Base-by-base conservation (phyloP, 2,329 filamentous ascomycete genomes). In the Purpureocillium lavendulum region DNA sequence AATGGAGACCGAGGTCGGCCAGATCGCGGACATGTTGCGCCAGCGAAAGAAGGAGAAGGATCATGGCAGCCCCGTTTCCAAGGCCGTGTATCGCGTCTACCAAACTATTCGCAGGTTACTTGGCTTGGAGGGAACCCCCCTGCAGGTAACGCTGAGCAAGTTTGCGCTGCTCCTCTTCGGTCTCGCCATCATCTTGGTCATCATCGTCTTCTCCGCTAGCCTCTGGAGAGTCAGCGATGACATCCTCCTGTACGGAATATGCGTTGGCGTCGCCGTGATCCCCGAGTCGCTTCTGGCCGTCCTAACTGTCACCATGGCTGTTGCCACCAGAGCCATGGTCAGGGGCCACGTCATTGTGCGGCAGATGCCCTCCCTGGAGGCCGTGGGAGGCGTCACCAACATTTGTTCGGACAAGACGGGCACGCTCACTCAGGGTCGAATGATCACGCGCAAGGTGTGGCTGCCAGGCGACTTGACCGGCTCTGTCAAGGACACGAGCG, bases 71-170 rank as follows among this genome's bases (percentile, higher is more conserved):
- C 62, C 75, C 50, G 65, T 76, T 35, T 57, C 56, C 48, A 58
- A 64, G 34, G 58, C 63, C 24, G 53, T 67, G 46, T 65, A 66
- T 50, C 65, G 64, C 41, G 61, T 59, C 45, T 65, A 65, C 43
- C 61, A 63, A 41, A 64, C 60, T 37, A 42, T 58, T 39, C 69
- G 72, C 34, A 71, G 71, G 47, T 69, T 84, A 44, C 70, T 85
- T 33, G 82, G 77, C 40, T 60, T 82, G 3, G 73, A 84, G 40
- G 87, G 87, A 36, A 94, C 88, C 2, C 88, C 88, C 1, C 69
- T 95, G 34, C 87, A 94, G 64, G 81, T 83, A 48, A 90, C 86
- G 54, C 71, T 95, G 38, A 87, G 84, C 64, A 87, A 89, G 61
- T 82, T 95, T 53, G 87, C 88, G 21, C 79, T 92, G 33, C 57